Evolutionary conservation across 2,329 filamentous ascomycete species (phyloP).

Genomic region (Rosellinia necatrix): DNA sequence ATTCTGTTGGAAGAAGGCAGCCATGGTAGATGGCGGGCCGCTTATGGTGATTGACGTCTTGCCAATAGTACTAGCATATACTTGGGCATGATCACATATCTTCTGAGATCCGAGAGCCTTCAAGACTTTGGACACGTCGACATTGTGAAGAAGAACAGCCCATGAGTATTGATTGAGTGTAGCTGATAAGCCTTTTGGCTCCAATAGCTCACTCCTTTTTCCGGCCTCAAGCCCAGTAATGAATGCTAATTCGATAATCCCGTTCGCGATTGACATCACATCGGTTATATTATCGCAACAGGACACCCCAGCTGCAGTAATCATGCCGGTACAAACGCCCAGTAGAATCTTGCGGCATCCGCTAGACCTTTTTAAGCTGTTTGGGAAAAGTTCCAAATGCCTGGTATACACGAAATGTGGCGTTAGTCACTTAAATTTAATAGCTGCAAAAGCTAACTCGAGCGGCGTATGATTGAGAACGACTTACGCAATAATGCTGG

Average conservation of each 20-base stretch:
- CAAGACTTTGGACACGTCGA: neutral
- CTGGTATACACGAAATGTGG: neutral
- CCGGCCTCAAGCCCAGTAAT: slow-evolving; percentile 7
- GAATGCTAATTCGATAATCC: slow-evolving; percentile 12
- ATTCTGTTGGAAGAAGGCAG: neutral
- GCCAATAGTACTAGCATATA: slow-evolving; percentile 7
- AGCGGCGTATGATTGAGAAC: neutral
- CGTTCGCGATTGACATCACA: slow-evolving; percentile 9
- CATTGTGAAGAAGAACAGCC: slow-evolving; percentile 1
- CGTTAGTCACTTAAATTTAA: neutral
- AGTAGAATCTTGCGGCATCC: neutral
- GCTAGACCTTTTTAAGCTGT: neutral
- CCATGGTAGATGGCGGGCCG: slow-evolving; percentile 1
- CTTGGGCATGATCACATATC: neutral
- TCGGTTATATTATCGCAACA: slow-evolving; percentile 16
- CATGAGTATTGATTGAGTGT: neutral
- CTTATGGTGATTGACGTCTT: slow-evolving; percentile 6
- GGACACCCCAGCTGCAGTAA: slow-evolving; percentile 8
- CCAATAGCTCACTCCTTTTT: neutral
- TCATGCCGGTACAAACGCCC: slow-evolving; percentile 5
- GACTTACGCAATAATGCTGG: slow-evolving; percentile 10
- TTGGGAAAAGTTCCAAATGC: slow-evolving; percentile 28
- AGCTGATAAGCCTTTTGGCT: neutral
- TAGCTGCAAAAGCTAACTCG: neutral
- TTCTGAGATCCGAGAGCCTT: neutral